Evolutionary conservation across 192 early-diverging fungal genomes (phyloP), one percentile per base, ranked within the genome.

Genomic region (Diversispora epigaea): DNA sequence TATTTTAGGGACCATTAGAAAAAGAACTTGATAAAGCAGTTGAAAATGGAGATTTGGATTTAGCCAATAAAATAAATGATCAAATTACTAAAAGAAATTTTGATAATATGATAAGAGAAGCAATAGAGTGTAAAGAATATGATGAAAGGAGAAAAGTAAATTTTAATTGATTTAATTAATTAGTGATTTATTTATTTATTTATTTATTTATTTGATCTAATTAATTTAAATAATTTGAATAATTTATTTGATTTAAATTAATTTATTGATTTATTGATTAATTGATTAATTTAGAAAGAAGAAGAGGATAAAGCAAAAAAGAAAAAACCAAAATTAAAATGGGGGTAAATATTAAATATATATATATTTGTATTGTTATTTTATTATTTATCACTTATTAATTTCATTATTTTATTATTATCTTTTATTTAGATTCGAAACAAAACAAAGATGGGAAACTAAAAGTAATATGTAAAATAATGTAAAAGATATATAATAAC

Each of bases 391-490:
- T 32, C 2, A 1, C 25, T 32, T 32, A 32, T 32, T 32, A 32
- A 32, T 32, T 32, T 32, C 25, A 19, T 44, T 73, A n/a, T 49
- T 62, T 62, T 47, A 25, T 45, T 10, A 8, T 10, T 39, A 4
- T 14, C 10, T 39, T 43, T 52, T 1, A 75, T 54, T 50, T 61
- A 75, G 73, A 43, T 75, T 75, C 52, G 73, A 75, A 44, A 54
- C 73, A 46, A 75, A 75, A 22, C 73, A 55, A 17, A 45, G 73
- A 41, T 75, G 73, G 73, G 73, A 75, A 39, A 75, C 73, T n/a
- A 75, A 75, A 32, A 75, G 73, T 22, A 75, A 75, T 43, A 75
- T 75, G 73, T 75, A 75, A 49, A 64, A 64, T 15, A 58, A 22
- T 32, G 25, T 32, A 32, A 32, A 32, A 32, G 2, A 32, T 32